A percentile compares a stretch with the other conserved stretches of the same genome.
These are phyloP conservation scores for Phycomyces blakesleeanus DNA, from an alignment of 192 early-diverging fungal genomes.

Conservation along the genomic window DNA sequence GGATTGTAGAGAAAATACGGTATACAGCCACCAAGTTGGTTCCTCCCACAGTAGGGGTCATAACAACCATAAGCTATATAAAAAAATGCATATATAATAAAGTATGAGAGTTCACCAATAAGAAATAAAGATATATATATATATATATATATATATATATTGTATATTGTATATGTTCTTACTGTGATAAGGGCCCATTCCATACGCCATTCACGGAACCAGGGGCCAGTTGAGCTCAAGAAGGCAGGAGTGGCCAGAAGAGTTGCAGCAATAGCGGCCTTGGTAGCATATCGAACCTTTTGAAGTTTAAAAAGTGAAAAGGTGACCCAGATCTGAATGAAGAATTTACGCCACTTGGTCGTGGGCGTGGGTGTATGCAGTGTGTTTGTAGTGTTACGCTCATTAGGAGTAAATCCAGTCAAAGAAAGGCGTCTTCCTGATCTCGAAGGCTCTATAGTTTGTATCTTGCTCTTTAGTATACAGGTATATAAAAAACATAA, in stretches of 20 bases:
- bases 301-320: conserved; percentile 60
- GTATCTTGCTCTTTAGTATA: not conserved
- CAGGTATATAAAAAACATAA: too few species aligned
- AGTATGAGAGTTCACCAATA: not conserved
- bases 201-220: conserved; percentile 60
- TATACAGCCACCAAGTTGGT: conserved; percentile 68
- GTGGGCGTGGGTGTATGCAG: conserved; percentile 62
- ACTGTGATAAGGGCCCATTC: conserved; percentile 80
- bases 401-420: conserved; percentile 28
- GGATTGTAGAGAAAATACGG: conserved; percentile 68
- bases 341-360: conserved; percentile 45
- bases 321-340: conserved; percentile 57
- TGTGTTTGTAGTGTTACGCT: conserved; percentile 37
- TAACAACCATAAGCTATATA: conserved; percentile 62
- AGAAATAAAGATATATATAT: too few species aligned
- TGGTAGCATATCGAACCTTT: conserved; percentile 71
- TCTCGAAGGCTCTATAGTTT: not conserved
- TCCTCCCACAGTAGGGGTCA: conserved; percentile 85
- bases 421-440: not conserved
- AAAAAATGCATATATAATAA: not conserved
- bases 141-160: not conserved
- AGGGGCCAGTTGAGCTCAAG: conserved; percentile 46
- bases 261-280: conserved; percentile 63
- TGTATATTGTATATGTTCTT: conserved; percentile 7
- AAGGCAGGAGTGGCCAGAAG: conserved; percentile 63